These are phyloP conservation scores for Barnettozyma sucrosica DNA, from an alignment of 805 yeast genomes.

Conservation along the genomic window DNA sequence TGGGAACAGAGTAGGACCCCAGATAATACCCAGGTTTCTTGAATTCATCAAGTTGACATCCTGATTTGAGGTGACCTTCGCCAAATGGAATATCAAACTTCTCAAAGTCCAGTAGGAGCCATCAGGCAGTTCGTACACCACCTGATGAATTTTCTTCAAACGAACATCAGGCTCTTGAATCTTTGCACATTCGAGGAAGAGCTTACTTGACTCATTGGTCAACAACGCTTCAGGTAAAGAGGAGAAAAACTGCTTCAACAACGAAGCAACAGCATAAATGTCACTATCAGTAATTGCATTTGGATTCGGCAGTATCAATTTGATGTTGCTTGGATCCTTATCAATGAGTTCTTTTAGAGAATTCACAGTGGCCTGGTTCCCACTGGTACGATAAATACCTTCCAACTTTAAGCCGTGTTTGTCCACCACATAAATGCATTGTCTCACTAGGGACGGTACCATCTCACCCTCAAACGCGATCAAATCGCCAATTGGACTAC, in stretches of 20 bases:
- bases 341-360: conserved; percentile 69
- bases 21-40: conserved; percentile 77
- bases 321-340: conserved; percentile 61
- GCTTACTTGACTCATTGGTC: conserved; percentile 53
- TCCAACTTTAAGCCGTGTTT: conserved; percentile 77
- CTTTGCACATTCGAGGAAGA: conserved; percentile 65
- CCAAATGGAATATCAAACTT: conserved; percentile 78
- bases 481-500: conserved; percentile 72
- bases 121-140: conserved; percentile 87
- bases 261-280: conserved; percentile 80
- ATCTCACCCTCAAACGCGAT: conserved; percentile 82
- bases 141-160: conserved; percentile 74
- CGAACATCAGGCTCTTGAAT: conserved; percentile 56
- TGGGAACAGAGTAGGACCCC: conserved; percentile 88
- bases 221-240: conserved; percentile 84
- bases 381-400: conserved; percentile 85
- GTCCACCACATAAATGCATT: conserved; percentile 84
- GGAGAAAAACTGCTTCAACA: conserved; percentile 77
- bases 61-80: conserved; percentile 60
- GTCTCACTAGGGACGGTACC: conserved; percentile 86
- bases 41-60: conserved; percentile 73
- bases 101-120: conserved; percentile 91
- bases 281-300: conserved; percentile 67
- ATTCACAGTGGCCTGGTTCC: conserved; percentile 68
- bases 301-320: conserved; percentile 49